Conservation (phyloP, 176 grass and related monocot species). For the bread wheat (Triticum aestivum) region IWGSC_CS_RefSeq_v2.1 NC_057805.1:409549925-409550424, state of each 20-base stretch:
- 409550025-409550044: slow-evolving; percentile 12
- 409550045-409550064: background rate
- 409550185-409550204: slow-evolving; percentile 16
- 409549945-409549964: background rate
- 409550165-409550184: slow-evolving; percentile 30
- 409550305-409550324: background rate
- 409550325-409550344: background rate
- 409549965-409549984: background rate
- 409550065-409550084: background rate
- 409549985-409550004: background rate
- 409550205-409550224: background rate
- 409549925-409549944: background rate
- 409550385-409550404: background rate
- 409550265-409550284: background rate
- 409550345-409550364: background rate
- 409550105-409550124: background rate
- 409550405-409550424: background rate
- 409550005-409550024: slow-evolving; percentile 5
- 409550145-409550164: background rate
- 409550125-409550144: background rate
- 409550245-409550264: background rate
- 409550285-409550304: background rate
- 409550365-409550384: background rate
- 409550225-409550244: background rate
- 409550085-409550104: background rate